Percentiles rank a stretch among this genome's conserved stretches.
phyloP scores from a whole-genome alignment of 306 rosid genomes.

The Lathyrus aphaca region DNA sequence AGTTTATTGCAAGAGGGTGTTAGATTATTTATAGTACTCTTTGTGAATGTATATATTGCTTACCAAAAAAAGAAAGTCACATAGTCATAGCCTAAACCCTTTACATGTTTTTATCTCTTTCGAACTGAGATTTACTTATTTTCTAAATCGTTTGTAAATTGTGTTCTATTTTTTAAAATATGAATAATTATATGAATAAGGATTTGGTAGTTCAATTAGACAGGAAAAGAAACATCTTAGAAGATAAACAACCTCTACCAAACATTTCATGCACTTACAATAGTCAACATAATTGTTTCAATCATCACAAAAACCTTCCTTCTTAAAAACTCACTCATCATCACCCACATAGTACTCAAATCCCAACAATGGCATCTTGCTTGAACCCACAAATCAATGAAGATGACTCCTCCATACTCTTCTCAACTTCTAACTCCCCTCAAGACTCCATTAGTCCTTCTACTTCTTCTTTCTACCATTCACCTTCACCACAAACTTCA shows the following conservation, averaged over 20 bases:
- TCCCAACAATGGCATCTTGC: conserved; percentile 49
- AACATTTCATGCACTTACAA: conserved; percentile 29
- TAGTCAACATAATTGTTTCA: conserved; percentile 45
- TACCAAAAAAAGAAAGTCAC: no score
- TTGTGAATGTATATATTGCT: no score
- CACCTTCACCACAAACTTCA: conserved; percentile 46
- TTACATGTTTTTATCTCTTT: no score
- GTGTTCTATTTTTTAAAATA: no score
- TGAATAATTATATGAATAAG: no score
- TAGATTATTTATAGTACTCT: no score
- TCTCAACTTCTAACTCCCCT: conserved; percentile 68
- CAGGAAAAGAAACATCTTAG: conserved; percentile 28
- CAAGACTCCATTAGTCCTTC: conserved; percentile 62
- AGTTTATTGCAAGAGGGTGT: no score
- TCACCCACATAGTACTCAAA: conserved; percentile 30
- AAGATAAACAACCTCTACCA: conserved; percentile 58
- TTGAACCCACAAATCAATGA: conserved; percentile 49
- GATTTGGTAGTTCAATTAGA: conserved; percentile 21
- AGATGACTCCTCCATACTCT: conserved; percentile 62
- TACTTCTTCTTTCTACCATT: conserved; percentile 62
- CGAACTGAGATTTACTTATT: no score
- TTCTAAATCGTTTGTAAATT: no score
- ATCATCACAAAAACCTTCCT: conserved; percentile 16
- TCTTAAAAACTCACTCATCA: conserved; percentile 32
- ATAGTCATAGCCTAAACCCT: no score